Percentiles rank a stretch among this genome's conserved stretches.
These are phyloP conservation scores for Purshia tridentata DNA, from an alignment of 306 rosid genomes.

Conservation along the genomic window DNA sequence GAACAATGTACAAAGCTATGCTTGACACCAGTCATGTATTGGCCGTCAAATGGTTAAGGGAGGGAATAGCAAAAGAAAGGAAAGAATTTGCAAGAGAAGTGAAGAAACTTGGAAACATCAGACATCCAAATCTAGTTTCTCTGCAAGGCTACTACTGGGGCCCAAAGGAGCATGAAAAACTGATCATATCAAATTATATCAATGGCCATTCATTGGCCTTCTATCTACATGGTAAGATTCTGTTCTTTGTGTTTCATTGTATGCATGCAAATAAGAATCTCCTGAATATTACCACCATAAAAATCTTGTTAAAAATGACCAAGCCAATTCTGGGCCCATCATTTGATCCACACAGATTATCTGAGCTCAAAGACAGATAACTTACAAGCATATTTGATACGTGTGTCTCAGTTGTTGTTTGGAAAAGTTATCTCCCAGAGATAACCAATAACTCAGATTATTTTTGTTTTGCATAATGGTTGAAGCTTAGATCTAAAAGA, in stretches of 20 bases:
- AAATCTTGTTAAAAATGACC: background rate
- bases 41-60: constrained; percentile 74
- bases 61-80: constrained; percentile 76
- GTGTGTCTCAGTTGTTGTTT: background rate
- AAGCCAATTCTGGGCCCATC: background rate
- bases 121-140: constrained; percentile 69
- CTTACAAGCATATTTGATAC: background rate
- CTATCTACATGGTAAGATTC: constrained; percentile 62
- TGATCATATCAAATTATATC: constrained; percentile 59
- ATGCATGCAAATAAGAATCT: constrained; percentile 4
- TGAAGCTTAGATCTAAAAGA: background rate
- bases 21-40: constrained; percentile 61
- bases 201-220: constrained; percentile 66
- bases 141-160: constrained; percentile 73
- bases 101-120: constrained; percentile 72
- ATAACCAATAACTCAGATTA: background rate
- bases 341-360: background rate
- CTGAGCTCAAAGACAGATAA: background rate
- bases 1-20: constrained; percentile 69
- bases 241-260: constrained; percentile 7
- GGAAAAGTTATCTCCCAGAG: background rate
- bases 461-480: background rate
- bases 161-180: constrained; percentile 67
- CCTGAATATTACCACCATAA: background rate
- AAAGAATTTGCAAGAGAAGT: constrained; percentile 76